Base-by-base conservation (phyloP, 139 green algal species). In the Gonium pectorale region DNA sequence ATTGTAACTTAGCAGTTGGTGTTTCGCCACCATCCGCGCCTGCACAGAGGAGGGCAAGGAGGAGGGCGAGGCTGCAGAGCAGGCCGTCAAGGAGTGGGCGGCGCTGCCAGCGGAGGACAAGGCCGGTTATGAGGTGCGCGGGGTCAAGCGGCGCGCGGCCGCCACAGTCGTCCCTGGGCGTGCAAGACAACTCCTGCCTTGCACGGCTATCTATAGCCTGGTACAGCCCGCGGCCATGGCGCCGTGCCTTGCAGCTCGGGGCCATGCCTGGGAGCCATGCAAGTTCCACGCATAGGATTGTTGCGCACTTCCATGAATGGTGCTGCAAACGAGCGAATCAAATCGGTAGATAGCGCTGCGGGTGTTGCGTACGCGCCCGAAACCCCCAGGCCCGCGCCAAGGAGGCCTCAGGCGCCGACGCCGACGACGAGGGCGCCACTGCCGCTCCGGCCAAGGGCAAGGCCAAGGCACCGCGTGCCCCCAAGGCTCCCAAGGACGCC, bases 111-210 rank as follows among this genome's bases (percentile, higher is more conserved):
- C 75, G 0, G 75, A 59, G 43, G 43, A 73, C 22, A 74, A 74
- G 62, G 62, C 60, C 43, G 60, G 73, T 60, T 83, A 74, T 33
- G 62, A 74, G 77, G 77, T 73, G 15, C 0, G 75, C n/a, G n/a
- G n/a, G n/a, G n/a, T n/a, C n/a, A n/a, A n/a, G n/a, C n/a, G n/a
- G n/a, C n/a, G n/a, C n/a, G n/a, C n/a, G n/a, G n/a, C n/a, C n/a
- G n/a, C n/a, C n/a, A n/a, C n/a, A n/a, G n/a, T n/a, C n/a, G n/a
- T n/a, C n/a, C n/a, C n/a, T n/a, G n/a, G n/a, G n/a, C n/a, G n/a
- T n/a, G n/a, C n/a, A n/a, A n/a, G n/a, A n/a, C n/a, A n/a, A n/a
- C n/a, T n/a, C n/a, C n/a, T n/a, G n/a, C n/a, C n/a, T n/a, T n/a
- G n/a, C n/a, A n/a, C n/a, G n/a, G n/a, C n/a, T n/a, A n/a, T n/a